Conservation (phyloP, 306 rosid genomes). For the Malus asiatica region DNA sequence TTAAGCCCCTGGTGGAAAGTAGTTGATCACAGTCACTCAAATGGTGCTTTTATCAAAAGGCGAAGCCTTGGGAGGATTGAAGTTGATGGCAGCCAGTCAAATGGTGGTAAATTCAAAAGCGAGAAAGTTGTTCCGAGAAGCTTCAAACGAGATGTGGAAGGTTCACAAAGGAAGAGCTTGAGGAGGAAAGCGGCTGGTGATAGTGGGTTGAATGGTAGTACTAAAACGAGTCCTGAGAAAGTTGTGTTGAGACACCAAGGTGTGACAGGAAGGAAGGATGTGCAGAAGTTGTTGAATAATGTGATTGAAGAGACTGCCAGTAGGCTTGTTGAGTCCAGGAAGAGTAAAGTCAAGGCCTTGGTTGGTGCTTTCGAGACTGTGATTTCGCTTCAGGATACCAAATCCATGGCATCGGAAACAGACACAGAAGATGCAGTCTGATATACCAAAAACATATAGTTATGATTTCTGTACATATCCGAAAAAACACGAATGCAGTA, state of each 20-base stretch:
- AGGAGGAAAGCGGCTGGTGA: slow-evolving; percentile 29
- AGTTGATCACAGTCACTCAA: slow-evolving; percentile 26
- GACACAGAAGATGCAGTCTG: slow-evolving; percentile 17
- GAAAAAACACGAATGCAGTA: neutral
- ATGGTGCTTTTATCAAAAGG: slow-evolving; percentile 20
- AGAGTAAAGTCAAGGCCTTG: slow-evolving; percentile 88
- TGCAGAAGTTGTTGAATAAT: slow-evolving; percentile 57
- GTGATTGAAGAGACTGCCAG: slow-evolving; percentile 94
- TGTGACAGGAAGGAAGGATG: slow-evolving; percentile 41
- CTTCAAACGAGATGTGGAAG: slow-evolving; percentile 29
- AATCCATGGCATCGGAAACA: slow-evolving; percentile 10
- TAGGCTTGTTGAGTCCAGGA: slow-evolving; percentile 59
- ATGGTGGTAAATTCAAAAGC: slow-evolving; percentile 20
- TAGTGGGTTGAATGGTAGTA: slow-evolving; percentile 22
- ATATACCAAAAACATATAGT: slow-evolving; percentile 14
- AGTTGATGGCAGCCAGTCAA: slow-evolving; percentile 28
- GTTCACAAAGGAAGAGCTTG: slow-evolving; percentile 26
- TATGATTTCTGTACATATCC: slow-evolving; percentile 25
- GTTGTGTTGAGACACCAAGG: slow-evolving; percentile 64
- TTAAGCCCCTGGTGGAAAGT: slow-evolving; percentile 21
- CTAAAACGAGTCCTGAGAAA: slow-evolving; percentile 34
- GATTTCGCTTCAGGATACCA: slow-evolving; percentile 66
- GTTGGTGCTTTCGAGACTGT: slow-evolving; percentile 91
- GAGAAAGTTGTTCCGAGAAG: slow-evolving; percentile 26
- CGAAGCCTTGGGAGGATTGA: slow-evolving; percentile 18